Evolutionary conservation across 2,329 filamentous ascomycete species (phyloP).

Genomic region (Hypoxylon rubiginosum): DNA sequence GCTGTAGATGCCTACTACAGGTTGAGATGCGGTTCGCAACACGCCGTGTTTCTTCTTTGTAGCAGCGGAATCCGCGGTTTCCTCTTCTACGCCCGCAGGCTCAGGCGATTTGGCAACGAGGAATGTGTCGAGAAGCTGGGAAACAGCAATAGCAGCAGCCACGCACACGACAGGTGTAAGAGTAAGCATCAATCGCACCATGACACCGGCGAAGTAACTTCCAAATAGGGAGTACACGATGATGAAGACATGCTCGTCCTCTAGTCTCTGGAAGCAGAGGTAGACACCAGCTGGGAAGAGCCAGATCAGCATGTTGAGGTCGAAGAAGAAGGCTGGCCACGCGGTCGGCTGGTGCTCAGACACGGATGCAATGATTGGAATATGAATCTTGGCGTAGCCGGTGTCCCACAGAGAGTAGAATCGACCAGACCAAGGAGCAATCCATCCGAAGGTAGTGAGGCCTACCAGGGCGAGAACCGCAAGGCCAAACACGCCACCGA

Average conservation of each 20-base stretch:
- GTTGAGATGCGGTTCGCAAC: conserved; percentile 78
- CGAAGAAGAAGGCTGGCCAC: conserved; percentile 99
- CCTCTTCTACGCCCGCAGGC: conserved; percentile 60
- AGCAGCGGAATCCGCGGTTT: conserved; percentile 64
- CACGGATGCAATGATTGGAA: conserved; percentile 99
- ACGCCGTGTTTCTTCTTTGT: conserved; percentile 69
- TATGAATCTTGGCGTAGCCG: conserved; percentile 98
- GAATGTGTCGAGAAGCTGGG: conserved; percentile 90
- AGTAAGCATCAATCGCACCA: conserved; percentile 99
- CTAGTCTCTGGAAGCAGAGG: conserved; percentile 94
- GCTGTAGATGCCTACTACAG: conserved; percentile 86
- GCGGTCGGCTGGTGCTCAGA: conserved; percentile 99
- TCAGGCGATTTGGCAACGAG: conserved; percentile 75
- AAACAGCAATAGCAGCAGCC: conserved; percentile 88
- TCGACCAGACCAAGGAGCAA: conserved; percentile 97
- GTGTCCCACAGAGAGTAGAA: conserved; percentile 99
- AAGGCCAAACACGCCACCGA: conserved; percentile 80
- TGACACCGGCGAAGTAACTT: conserved; percentile 98
- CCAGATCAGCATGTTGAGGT: conserved; percentile 98
- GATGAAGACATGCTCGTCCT: conserved; percentile 97
- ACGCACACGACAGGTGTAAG: conserved; percentile 97
- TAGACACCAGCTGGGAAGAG: conserved; percentile 98
- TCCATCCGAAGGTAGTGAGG: conserved; percentile 90
- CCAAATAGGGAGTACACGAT: conserved; percentile 97
- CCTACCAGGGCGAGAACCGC: conserved; percentile 82